These are phyloP conservation scores for Fusarium sp. DNA, from an alignment of 2,329 filamentous ascomycete species.

Conservation along the genomic window DNA sequence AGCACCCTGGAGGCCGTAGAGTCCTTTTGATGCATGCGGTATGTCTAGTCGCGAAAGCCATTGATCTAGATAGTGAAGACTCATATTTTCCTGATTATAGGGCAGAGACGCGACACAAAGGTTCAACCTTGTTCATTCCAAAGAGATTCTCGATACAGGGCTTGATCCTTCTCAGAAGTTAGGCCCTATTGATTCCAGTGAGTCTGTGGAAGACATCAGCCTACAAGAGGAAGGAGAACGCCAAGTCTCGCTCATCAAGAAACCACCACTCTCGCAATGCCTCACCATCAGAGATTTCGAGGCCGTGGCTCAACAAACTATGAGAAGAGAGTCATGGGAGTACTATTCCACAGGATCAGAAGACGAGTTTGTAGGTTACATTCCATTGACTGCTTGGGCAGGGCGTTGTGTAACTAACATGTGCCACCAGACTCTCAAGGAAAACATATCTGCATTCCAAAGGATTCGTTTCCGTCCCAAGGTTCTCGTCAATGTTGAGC, in stretches of 20 bases:
- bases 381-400: no score
- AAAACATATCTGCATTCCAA: slow-evolving; percentile 13
- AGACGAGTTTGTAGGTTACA: slow-evolving; percentile 24
- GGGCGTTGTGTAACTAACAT: fast-evolving
- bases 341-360: slow-evolving; percentile 31
- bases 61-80: fast-evolving
- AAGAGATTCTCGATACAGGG: slow-evolving; percentile 25
- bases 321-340: slow-evolving; percentile 23
- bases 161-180: slow-evolving; percentile 14
- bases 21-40: slow-evolving; percentile 32
- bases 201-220: background rate
- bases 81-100: background rate
- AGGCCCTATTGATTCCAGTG: slow-evolving; percentile 13
- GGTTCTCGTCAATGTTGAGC: slow-evolving; percentile 24
- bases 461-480: slow-evolving; percentile 14
- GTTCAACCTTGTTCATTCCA: slow-evolving; percentile 27
- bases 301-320: background rate
- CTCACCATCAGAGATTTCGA: slow-evolving; percentile 24
- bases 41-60: fast-evolving
- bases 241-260: background rate
- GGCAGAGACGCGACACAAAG: slow-evolving; percentile 23
- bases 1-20: slow-evolving; percentile 22
- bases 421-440: slow-evolving; percentile 5
- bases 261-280: slow-evolving; percentile 15
- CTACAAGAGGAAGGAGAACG: background rate